Percentiles rank a stretch among this genome's conserved stretches.
Conservation (phyloP, 352 stramenopile species). For the Aphanomyces stellatus region DNA sequence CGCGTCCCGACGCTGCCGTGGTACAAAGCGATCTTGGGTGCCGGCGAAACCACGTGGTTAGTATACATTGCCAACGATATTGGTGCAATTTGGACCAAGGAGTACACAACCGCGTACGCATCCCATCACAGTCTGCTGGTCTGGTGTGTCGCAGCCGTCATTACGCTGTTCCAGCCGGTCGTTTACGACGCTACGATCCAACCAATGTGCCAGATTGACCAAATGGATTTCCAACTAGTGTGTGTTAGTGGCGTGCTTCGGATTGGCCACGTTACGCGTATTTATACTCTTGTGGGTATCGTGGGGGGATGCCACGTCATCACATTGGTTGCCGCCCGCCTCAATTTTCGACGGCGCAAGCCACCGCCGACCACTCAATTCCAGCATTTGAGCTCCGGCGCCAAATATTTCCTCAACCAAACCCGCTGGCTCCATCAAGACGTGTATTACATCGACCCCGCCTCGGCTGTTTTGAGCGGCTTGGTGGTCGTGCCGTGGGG, state of each 20-base stretch:
- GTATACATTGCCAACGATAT: background rate
- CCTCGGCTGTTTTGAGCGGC: slow-evolving; percentile 1
- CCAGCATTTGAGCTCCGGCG: background rate
- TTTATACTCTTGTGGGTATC: background rate
- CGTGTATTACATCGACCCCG: slow-evolving; percentile 9
- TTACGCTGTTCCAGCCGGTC: background rate
- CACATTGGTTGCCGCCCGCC: background rate
- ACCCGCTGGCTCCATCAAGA: background rate
- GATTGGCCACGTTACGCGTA: background rate
- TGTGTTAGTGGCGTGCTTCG: background rate
- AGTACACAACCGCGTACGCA: background rate
- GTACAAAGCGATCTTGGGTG: background rate
- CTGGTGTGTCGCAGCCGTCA: background rate
- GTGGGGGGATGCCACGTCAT: background rate
- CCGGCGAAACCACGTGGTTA: background rate
- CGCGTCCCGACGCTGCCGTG: too few relatives aligned
- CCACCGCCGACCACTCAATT: background rate
- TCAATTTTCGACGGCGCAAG: background rate
- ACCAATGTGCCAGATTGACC: background rate
- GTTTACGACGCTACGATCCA: background rate
- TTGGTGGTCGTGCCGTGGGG: background rate
- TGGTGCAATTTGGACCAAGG: background rate
- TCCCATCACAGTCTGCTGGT: background rate
- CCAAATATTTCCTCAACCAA: background rate
- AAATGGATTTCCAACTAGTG: background rate